phyloP scores from a whole-genome alignment of 2,329 filamentous ascomycete species.

The Geosmithia putterillii region DNA sequence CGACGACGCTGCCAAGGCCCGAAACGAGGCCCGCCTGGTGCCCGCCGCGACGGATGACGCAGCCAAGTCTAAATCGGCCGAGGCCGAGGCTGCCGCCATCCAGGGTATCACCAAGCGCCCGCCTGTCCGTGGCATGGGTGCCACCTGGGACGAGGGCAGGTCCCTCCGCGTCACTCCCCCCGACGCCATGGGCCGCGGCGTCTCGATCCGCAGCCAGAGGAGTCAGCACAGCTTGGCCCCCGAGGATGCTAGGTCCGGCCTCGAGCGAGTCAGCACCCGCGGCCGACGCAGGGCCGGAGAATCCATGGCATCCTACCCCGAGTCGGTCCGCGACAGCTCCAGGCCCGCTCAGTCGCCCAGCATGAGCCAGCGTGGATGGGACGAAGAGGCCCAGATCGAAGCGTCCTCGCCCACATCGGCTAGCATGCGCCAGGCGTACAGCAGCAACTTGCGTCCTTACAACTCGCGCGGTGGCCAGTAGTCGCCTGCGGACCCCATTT shows the following conservation, averaged over 20 bases:
- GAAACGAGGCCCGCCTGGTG: constrained; percentile 54
- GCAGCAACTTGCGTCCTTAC: neutral
- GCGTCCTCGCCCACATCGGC: neutral
- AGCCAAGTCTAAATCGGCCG: constrained; percentile 7
- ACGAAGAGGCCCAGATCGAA: constrained; percentile 27
- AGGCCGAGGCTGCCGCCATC: constrained; percentile 29
- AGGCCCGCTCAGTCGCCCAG: constrained; percentile 8
- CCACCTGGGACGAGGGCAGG: constrained; percentile 3
- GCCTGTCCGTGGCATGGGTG: constrained; percentile 9
- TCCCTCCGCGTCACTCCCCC: neutral
- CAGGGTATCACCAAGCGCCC: constrained; percentile 29
- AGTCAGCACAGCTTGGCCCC: constrained; percentile 16
- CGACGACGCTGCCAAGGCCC: constrained; percentile 33
- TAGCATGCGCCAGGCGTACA: neutral
- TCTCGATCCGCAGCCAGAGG: no score
- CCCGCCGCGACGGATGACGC: constrained; percentile 25
- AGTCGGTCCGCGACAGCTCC: constrained; percentile 5
- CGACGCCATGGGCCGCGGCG: neutral
- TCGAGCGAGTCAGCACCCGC: constrained; percentile 30
- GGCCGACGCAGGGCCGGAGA: constrained; percentile 38
- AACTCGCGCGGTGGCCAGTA: neutral
- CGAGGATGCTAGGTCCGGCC: constrained; percentile 21
- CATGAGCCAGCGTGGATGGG: constrained; percentile 21
- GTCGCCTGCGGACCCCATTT: neutral
- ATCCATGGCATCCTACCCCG: constrained; percentile 21